phyloP scores from a whole-genome alignment of 129 eudicot genomes.

The Lactuca saligna region DNA sequence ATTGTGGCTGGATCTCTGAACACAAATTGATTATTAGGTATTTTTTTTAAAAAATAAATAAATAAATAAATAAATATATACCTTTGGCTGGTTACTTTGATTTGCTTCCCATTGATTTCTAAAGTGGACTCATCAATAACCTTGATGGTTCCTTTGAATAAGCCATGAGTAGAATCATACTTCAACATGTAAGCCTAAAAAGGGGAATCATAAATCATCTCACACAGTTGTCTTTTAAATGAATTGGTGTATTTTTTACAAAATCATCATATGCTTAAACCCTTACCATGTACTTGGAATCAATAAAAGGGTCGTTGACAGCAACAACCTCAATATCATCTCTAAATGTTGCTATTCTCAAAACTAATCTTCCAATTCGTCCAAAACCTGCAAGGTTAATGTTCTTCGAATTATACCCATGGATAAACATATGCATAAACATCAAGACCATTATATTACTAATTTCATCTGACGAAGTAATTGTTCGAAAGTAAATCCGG shows the following conservation, averaged over 20 bases:
- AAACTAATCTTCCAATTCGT: conserved; percentile 87
- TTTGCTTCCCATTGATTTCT: conserved; percentile 90
- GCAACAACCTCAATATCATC: conserved; percentile 97
- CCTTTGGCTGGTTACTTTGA: conserved; percentile 84
- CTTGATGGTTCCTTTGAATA: conserved; percentile 68
- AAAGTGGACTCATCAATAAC: conserved; percentile 79
- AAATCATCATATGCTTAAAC: conserved; percentile 16
- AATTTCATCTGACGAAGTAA: background rate
- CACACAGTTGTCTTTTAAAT: conserved; percentile 1
- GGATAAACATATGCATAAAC: background rate
- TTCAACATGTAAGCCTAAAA: conserved; percentile 96
- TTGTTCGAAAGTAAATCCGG: conserved; percentile 2
- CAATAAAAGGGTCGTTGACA: conserved; percentile 96
- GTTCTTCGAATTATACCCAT: background rate
- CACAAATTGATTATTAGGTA: background rate
- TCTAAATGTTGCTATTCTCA: conserved; percentile 86
- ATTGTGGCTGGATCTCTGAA: conserved; percentile 88
- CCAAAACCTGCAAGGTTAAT: conserved; percentile 68
- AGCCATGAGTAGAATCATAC: conserved; percentile 97
- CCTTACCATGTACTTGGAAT: conserved; percentile 87
- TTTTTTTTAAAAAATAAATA: background rate
- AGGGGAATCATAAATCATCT: background rate
- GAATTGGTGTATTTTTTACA: background rate
- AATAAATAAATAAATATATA: conserved; percentile 17
- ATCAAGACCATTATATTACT: background rate